Base-by-base conservation (phyloP, 176 grass and related monocot species). In the Paspalum notatum region DNA sequence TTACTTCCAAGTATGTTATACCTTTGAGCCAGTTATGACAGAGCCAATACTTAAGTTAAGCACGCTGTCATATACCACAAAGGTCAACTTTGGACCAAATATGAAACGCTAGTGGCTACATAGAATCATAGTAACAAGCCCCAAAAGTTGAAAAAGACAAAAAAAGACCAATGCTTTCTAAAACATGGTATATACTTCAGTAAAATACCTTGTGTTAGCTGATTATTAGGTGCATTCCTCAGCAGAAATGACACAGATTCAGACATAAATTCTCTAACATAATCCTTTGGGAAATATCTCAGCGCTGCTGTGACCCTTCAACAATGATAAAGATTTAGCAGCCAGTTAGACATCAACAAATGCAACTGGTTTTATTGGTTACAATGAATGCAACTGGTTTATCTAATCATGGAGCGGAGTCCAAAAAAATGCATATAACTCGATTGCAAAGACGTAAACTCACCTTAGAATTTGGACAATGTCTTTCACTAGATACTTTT, bases 401-500 rank as follows among this genome's bases (percentile, higher is more conserved):
- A 72, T 63, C 70, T 43, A n/a, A 64, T 62, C 47, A 71, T 42
- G 58, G 25, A 65, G 18, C 16, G 73, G 38, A 63, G 68, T 25
- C 25, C 47, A 68, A 49, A 25, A 48, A 57, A 58, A 69, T 43
- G 45, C n/a, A 46, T 24, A 62, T 22, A 52, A 21, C 21, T 82
- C 27, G n/a, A 44, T 49, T 52, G 49, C 68, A 42, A 46, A 77
- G 74, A 64, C 20, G 10, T 20, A 76, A 78, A 87, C 92, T 89
- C 79, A 98, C 95, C 80, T 98, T 66, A 98, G 86, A 66, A 94
- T 85, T 76, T 82, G 75, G 72, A 87, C 75, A 82, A 91, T 50
- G 82, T 94, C 92, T 87, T 89, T 90, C 32, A 98, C 92, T 76
- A 98, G 95, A 89, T 98, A 98, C 62, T 94, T 98, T 75, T 98